Percentiles rank a stretch among this genome's conserved stretches.
Conservation (phyloP, 805 yeast genomes). For the Peterozyma xylosa region DNA sequence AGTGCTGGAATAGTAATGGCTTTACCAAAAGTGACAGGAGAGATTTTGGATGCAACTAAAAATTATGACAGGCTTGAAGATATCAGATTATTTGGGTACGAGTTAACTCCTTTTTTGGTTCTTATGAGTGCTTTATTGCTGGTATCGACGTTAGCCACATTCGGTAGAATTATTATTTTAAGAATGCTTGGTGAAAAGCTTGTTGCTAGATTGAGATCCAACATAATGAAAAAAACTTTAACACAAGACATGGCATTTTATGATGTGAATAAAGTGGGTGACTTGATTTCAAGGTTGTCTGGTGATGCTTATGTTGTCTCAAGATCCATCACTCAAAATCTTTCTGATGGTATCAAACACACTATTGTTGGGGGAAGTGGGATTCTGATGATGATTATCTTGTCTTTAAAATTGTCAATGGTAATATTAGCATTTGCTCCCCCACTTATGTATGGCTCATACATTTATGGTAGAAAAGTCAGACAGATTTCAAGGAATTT, state of each 20-base stretch:
- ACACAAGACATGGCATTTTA: conserved; percentile 86
- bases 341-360: conserved; percentile 87
- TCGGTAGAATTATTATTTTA: conserved; percentile 68
- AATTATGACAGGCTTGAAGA: conserved; percentile 18
- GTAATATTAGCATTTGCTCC: conserved; percentile 78
- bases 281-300: conserved; percentile 78
- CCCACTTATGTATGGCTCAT: conserved; percentile 74
- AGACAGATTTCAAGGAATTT: conserved; percentile 67
- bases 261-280: conserved; percentile 89
- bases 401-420: conserved; percentile 71
- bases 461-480: conserved; percentile 75
- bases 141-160: conserved; percentile 72
- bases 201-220: conserved; percentile 76
- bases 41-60: conserved; percentile 42
- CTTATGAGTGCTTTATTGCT: conserved; percentile 57
- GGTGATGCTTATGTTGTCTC: conserved; percentile 89
- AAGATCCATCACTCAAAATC: conserved; percentile 77
- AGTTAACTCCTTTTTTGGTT: conserved; percentile 51
- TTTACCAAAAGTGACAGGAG: conserved; percentile 49
- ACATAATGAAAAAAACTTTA: conserved; percentile 68
- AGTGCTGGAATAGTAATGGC: conserved; percentile 45
- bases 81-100: conserved; percentile 44
- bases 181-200: conserved; percentile 80
- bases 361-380: conserved; percentile 77
- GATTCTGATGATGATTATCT: conserved; percentile 82